Conservation (phyloP, 352 stramenopile genomes). For the Globisporangium polare region DNA sequence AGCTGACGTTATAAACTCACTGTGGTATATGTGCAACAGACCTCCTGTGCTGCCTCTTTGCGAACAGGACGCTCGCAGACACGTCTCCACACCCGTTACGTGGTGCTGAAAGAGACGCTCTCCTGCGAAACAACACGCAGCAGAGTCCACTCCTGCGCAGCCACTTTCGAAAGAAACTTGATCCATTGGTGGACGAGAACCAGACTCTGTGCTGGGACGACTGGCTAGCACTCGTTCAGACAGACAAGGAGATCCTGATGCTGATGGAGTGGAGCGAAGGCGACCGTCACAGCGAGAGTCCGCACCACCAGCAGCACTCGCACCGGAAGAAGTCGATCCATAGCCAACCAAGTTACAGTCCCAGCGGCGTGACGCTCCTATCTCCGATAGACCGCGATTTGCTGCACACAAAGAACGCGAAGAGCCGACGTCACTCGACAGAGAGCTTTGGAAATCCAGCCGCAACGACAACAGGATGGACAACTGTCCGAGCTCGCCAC, state of each 20-base stretch:
- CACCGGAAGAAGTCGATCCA: slow-evolving; percentile 1
- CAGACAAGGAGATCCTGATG: slow-evolving; percentile 28
- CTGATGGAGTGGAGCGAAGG: slow-evolving; percentile 32
- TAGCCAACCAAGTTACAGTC: slow-evolving; percentile 1
- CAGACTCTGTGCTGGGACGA: slow-evolving; percentile 24
- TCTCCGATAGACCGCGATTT: background rate
- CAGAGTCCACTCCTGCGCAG: slow-evolving; percentile 42
- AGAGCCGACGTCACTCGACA: background rate
- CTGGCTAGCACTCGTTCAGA: slow-evolving; percentile 34
- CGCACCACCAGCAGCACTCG: background rate
- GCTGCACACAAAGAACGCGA: background rate
- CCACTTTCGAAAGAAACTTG: slow-evolving; percentile 44
- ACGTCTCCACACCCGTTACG: slow-evolving; percentile 5
- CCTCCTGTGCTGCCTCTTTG: slow-evolving; percentile 44
- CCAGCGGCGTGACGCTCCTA: background rate
- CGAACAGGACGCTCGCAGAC: slow-evolving; percentile 29
- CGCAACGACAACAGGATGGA: slow-evolving; percentile 1
- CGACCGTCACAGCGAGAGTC: background rate
- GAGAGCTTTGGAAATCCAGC: background rate
- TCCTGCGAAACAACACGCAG: slow-evolving; percentile 11
- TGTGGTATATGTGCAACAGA: too few species aligned
- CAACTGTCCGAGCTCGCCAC: background rate
- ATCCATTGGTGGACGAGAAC: slow-evolving; percentile 21
- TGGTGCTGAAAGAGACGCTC: slow-evolving; percentile 9
- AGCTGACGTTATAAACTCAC: too few species aligned